phyloP scores from a whole-genome alignment of 176 grass and related monocot genomes.

The Rhynchospora pubera region DNA sequence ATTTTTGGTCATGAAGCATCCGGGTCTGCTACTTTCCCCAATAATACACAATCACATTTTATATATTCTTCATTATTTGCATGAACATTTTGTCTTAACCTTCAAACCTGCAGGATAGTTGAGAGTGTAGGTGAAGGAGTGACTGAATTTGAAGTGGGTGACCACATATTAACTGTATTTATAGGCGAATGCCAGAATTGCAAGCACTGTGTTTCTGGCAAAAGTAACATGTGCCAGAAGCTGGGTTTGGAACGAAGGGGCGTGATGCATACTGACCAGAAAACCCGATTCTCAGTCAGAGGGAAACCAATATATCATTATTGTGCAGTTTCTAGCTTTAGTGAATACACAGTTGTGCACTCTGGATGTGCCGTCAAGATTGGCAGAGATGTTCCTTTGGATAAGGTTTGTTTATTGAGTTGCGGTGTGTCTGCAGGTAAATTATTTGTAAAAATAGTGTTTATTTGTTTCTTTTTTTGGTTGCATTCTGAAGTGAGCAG shows the following conservation, averaged over 20 bases:
- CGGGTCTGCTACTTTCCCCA: conserved; percentile 35
- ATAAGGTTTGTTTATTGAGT: conserved; percentile 78
- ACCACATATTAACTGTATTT: conserved; percentile 74
- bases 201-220: conserved; percentile 67
- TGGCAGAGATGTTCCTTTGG: conserved; percentile 45
- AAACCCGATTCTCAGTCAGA: conserved; percentile 59
- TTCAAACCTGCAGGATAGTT: conserved; percentile 45
- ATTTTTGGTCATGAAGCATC: conserved; percentile 95
- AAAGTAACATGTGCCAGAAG: conserved; percentile 97
- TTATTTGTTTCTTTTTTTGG: not conserved
- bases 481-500: not conserved
- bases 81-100: not conserved
- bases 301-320: conserved; percentile 71
- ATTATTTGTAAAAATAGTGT: conserved; percentile 1
- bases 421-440: conserved; percentile 85
- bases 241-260: conserved; percentile 82
- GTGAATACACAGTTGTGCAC: conserved; percentile 88
- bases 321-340: conserved; percentile 90
- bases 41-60: not conserved
- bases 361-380: conserved; percentile 79
- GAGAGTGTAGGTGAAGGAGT: conserved; percentile 73
- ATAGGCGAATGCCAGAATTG: conserved; percentile 88
- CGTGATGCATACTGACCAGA: conserved; percentile 88
- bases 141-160: conserved; percentile 63
- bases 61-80: not conserved